Base-by-base conservation (phyloP, 805 yeast species). In the Lipomyces mesembrius region DNA sequence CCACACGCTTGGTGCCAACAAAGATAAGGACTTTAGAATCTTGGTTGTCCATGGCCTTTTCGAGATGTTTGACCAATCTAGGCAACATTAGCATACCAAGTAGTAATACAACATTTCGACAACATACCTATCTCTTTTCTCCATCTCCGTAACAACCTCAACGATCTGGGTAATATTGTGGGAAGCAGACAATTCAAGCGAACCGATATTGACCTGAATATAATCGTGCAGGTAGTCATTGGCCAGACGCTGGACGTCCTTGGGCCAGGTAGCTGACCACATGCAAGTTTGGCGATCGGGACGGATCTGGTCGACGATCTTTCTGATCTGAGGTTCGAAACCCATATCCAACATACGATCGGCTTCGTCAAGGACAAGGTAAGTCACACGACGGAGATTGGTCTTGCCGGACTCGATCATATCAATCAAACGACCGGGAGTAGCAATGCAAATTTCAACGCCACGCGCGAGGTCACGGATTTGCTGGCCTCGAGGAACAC, bases 241-340 rank as follows among this genome's bases (percentile, higher is more conserved):
- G 73, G 98, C 96, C 77, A 95, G 85, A 74, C 88, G 84, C 84
- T 94, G 96, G 71, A 95, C 98, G 80, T 92, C 96, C 85, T 93
- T 94, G 76, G 99, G 99, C 99, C 99, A 95, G 64, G 99, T 95
- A 74, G 99, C 99, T 70, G 98, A 94, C 98, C 98, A 95, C 98
- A 95, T 92, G 75, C 94, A 85, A 69, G 99, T 95, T 84, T 95
- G 99, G 85, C 98, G 92, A 81, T 95, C 99, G 70, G 99, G 99
- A 84, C 99, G 91, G 79, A 95, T 95, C 85, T 94, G 98, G 55
- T 71, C 74, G 74, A 95, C 94, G 80, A 95, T 95, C 83, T 94
- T 94, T 85, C 99, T 89, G 81, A 95, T 95, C 86, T 94, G 98
- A 74, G 98, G 98, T 85, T 95, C 99, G 80, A 95, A 95, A 80